Evolutionary conservation across 2,329 filamentous ascomycete genomes (phyloP), one percentile per base, ranked within the genome.

Genomic region (Pyrenophora graminea): DNA sequence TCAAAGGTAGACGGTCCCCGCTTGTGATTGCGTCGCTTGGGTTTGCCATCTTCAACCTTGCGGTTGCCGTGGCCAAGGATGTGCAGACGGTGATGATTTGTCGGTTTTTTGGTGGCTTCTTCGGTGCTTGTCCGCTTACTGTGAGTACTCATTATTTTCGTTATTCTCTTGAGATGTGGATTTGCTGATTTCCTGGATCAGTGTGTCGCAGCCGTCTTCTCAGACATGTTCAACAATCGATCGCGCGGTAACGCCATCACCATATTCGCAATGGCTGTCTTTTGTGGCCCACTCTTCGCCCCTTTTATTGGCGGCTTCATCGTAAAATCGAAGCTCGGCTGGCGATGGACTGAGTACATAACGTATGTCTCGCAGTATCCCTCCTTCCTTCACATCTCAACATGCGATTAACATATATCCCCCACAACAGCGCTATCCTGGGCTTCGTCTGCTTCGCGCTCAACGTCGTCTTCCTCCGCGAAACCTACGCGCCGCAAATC

Each of bases 401-500:
- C 2, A 46, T 7, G 2, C 1, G 6, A 7, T 3, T 32, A 25
- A 23, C 25, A 39, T 4, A 46, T 9, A 9, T 9, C 15, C 3
- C 2, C 6, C 3, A 9, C 19, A 2, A 30, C 2, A 46, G 36
- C 3, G 8, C 77, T 0, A 79, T 85, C 57, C 82, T 85, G 79
- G 82, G 80, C 13, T 81, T 80, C 55, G 46, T 69, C 10, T 77
- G 80, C 6, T 76, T 82, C 12, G 59, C 74, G 7, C 64, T 83
- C 10, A 78, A 80, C 54, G 44, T 83, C 2, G 58, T 84, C 47
- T 84, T 85, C 69, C 74, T 85, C 15, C 63, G 78, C 37, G 83
- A 85, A 63, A 80, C 81, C 0, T 85, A 85, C 58, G 80, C 82
- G 1, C 83, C 83, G 0, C 73, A 83, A 10, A 82, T 85, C 31